Evolutionary conservation across 495 filamentous ascomycete genomes (phyloP), one percentile per base, ranked within the genome.

Genomic region (Tuber aestivum): DNA sequence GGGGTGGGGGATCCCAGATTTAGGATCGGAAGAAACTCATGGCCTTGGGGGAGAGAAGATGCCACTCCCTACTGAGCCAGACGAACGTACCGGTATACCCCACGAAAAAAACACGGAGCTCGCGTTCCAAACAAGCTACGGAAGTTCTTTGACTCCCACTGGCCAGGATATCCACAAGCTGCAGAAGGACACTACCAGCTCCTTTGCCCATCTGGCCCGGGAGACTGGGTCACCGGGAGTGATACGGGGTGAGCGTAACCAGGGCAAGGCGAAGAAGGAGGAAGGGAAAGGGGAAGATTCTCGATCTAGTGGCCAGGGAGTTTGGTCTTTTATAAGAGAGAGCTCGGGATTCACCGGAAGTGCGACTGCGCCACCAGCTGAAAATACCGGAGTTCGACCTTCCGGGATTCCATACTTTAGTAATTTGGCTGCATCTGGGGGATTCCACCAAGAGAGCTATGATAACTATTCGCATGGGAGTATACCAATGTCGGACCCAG

Each of bases 241-340:
- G 69, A 23, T 8, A 45, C 72, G 56, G 40, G 50, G 41, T 79
- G 74, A 38, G 48, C 45, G 18, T 78, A 72, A 27, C 10, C 1
- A 21, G 21, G 3, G 38, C 20, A 12, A 50, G 40, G 69, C 27
- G 45, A 32, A 74, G 41, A 42, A 42, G 3, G 48, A 21, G 41
- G 35, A 42, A 21, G 68, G 32, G n/a, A 7, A 9, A 56, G 35
- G 44, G 41, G 3, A 40, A 3, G 38, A 12, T 12, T 14, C 12
- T 65, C 56, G 3, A 2, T 65, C 27, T 18, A 65, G 27, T 14
- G 56, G 12, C 27, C 56, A 65, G 32, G 27, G 56, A 35, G 56
- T n/a, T 35, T 27, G 35, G 18, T 27, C 20, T 42, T 35, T 35
- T 35, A n/a, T 3, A 35, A 18, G 37, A 42, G 35, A 23, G 38